Evolutionary conservation across 257 asterid genomes (phyloP), one percentile per base, ranked within the genome.

Genomic region (Rehmannia glutinosa): DNA sequence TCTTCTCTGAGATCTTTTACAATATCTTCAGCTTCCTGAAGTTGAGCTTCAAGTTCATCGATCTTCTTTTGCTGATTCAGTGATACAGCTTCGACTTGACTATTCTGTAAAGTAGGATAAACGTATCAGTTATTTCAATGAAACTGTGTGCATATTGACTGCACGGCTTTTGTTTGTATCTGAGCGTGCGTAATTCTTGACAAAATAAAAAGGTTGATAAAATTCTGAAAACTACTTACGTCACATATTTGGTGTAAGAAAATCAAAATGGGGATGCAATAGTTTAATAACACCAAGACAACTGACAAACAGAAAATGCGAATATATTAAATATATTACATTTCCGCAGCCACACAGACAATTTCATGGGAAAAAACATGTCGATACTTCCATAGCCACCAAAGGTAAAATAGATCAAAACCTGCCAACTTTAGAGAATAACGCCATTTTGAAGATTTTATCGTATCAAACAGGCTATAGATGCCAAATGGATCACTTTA

Each of bases 1-100:
- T 91, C 94, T 59, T 82, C 86, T 78, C 96, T 82, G 58, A 91
- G 92, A 77, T 91, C 92, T 66, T 71, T 83, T 38, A 88, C 96
- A 46, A 91, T 91, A 80, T 91, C 96, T 78, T 91, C 97, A 2
- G 92, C 96, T 80, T 88, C 97, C 69, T 86, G 81, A 74, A 91
- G 97, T 70, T 91, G 97, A 61, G 96, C 96, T 79, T 88, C 97
- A 24, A 91, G 90, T 79, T 81, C 96, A 41, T 87, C 92, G 33
- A 86, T 81, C 81, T 88, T 88, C 65, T 59, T 83, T 88, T 80
- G 96, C 70, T 86, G 92, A 77, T 68, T 81, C 74, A 77, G 51
- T 16, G 92, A 73, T 11, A 75, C 72, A 75, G 78, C 55, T 66
- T 84, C 86, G 13, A 78, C 87, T 78, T 83, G 90, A 60, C 72